Conservation (phyloP, 2,329 filamentous ascomycete genomes). For the Calcarisporium arbuscula region DNA sequence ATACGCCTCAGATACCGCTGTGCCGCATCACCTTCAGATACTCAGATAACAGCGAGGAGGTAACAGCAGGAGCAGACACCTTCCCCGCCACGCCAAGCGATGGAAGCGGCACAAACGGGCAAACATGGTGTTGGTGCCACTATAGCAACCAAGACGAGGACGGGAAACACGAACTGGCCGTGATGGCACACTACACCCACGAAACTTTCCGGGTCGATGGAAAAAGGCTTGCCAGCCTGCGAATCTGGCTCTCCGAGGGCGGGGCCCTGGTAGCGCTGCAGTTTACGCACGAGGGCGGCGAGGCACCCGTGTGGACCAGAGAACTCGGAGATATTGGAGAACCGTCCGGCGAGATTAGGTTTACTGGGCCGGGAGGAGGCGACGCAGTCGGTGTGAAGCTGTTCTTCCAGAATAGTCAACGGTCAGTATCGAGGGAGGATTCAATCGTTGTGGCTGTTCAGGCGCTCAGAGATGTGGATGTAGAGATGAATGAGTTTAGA, state of each 20-base stretch:
- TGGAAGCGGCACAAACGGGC: too few species aligned
- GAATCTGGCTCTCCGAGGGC: neutral
- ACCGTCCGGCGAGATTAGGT: neutral
- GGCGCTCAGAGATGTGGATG: too few species aligned
- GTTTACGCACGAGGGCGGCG: neutral
- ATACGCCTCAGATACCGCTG: neutral
- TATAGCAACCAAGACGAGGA: too few species aligned
- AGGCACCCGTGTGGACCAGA: neutral
- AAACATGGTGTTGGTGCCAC: too few species aligned
- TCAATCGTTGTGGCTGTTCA: constrained; percentile 1
- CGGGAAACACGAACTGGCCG: too few species aligned
- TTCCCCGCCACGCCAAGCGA: neutral
- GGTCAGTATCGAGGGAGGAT: neutral
- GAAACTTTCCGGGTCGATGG: too few species aligned
- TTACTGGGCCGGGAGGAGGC: neutral
- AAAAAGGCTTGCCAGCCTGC: neutral
- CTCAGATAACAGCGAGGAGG: neutral
- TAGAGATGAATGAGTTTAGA: too few species aligned
- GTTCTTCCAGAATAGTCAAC: neutral
- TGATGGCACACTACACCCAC: too few species aligned
- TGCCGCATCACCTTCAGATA: constrained; percentile 1
- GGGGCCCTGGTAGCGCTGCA: constrained; percentile 1
- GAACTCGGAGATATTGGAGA: neutral
- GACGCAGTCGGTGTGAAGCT: neutral
- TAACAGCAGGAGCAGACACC: neutral